These are phyloP conservation scores for Alternaria alternata DNA, from an alignment of 2,329 filamentous ascomycete genomes.

Conservation along the genomic window DNA sequence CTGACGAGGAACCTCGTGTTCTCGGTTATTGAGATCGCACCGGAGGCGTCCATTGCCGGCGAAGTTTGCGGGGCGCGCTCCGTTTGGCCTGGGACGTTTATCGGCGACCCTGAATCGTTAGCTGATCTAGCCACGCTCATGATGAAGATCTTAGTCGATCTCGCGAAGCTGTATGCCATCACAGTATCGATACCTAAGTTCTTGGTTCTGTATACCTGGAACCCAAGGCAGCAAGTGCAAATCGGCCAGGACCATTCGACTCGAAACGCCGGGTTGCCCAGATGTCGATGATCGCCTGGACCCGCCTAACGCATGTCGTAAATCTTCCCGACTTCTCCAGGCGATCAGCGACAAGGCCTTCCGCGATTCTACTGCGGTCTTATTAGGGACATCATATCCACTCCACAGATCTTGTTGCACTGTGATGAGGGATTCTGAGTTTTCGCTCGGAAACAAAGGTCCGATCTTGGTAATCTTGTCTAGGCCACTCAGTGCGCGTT, in stretches of 20 bases:
- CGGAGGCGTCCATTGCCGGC: background rate
- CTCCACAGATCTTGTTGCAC: background rate
- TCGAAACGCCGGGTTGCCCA: background rate
- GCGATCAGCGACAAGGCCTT: constrained; percentile 1
- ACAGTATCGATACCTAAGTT: background rate
- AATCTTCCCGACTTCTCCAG: background rate
- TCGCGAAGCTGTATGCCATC: background rate
- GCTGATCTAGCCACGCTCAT: background rate
- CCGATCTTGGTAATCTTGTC: background rate
- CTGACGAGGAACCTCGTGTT: background rate
- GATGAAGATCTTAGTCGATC: background rate
- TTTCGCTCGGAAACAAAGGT: background rate
- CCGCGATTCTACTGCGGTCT: background rate
- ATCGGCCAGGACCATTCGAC: background rate
- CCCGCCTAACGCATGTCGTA: background rate
- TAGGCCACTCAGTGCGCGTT: constrained; percentile 4
- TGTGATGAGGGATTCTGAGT: background rate
- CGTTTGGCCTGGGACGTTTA: background rate
- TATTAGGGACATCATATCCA: background rate
- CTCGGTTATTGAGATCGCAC: background rate
- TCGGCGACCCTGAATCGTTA: background rate
- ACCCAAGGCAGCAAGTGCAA: background rate
- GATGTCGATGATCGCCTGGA: background rate
- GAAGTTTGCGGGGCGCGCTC: background rate
- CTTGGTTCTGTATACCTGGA: background rate